phyloP scores from a whole-genome alignment of 176 grass and related monocot genomes.

The Ensete glaucum region DNA sequence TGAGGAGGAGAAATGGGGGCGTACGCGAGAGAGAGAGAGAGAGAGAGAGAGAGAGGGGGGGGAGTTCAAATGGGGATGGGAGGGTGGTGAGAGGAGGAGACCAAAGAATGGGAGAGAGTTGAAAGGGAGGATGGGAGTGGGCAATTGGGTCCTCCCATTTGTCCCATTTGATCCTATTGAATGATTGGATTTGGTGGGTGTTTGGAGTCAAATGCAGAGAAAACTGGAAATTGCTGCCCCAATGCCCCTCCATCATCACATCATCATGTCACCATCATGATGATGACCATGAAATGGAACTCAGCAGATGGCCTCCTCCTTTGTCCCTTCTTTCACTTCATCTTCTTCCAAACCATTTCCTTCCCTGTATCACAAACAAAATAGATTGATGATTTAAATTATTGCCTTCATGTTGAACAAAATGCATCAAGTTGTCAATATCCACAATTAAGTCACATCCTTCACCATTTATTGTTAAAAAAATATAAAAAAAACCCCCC shows the following conservation, averaged over 20 bases:
- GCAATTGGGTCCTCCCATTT: not conserved
- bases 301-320: not conserved
- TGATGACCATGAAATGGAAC: not conserved
- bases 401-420: too few relatives aligned
- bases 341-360: not conserved
- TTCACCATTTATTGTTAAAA: too few relatives aligned
- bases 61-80: too few relatives aligned
- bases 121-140: too few relatives aligned
- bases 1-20: not conserved
- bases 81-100: too few relatives aligned
- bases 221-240: not conserved
- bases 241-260: not conserved
- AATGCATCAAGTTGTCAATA: too few relatives aligned
- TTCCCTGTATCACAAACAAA: not conserved
- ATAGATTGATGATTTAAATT: too few relatives aligned
- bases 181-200: slow-evolving; percentile 44
- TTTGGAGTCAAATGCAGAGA: not conserved
- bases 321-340: not conserved
- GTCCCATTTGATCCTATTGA: not conserved
- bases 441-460: too few relatives aligned
- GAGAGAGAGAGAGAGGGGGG: not conserved
- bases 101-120: too few relatives aligned
- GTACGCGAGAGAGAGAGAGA: not conserved
- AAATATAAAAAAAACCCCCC: too few relatives aligned
- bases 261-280: slow-evolving; percentile 3